Evolutionary conservation across 768 basidiomycete genomes (phyloP), one percentile per base, ranked within the genome.

Genomic region (Lactarius trivialis): DNA sequence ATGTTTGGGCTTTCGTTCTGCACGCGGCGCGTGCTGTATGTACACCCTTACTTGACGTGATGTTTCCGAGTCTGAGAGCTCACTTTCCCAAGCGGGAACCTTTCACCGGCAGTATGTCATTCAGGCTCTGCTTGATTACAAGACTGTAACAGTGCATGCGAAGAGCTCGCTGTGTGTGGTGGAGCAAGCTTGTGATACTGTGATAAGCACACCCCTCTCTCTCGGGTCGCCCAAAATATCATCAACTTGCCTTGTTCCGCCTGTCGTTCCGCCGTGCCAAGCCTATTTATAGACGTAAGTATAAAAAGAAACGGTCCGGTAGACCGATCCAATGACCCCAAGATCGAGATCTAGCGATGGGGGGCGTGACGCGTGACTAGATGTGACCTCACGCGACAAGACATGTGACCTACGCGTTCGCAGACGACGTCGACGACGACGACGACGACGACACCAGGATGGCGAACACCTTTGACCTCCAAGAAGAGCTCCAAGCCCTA

Each of bases 401-500:
- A 7, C 61, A 55, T 39, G 61, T 63, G 56, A 58, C 5, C 17
- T 56, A 54, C 57, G 61, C 61, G 61, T 26, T 34, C 12, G 4
- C 8, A 2, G 14, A 12, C 12, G 11, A 32, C 51, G 32, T 36
- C 15, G 7, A 2, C 17, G 4, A 36, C 33, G 55, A 24, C 34
- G 30, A 24, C 26, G 19, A 52, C 41, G 24, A 45, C 56, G 8
- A 24, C 53, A 24, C 53, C 36, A 41, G 24, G 19, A 74, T 73
- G 72, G 63, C 65, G 56, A 66, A 61, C 53, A 32, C 52, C 9
- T 93, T 93, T 72, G 88, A 91, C 70, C 81, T 93, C 28, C 88
- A 88, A 73, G 89, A 92, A 63, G 86, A 91, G 72, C 75, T 90
- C 0, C 81, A 87, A 65, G 76, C 82, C 32, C 74, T 91, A 7